Evolutionary conservation across 225 moss, liverwort and hornwort species (phyloP).

Genomic region (Straminergon stramineum): DNA sequence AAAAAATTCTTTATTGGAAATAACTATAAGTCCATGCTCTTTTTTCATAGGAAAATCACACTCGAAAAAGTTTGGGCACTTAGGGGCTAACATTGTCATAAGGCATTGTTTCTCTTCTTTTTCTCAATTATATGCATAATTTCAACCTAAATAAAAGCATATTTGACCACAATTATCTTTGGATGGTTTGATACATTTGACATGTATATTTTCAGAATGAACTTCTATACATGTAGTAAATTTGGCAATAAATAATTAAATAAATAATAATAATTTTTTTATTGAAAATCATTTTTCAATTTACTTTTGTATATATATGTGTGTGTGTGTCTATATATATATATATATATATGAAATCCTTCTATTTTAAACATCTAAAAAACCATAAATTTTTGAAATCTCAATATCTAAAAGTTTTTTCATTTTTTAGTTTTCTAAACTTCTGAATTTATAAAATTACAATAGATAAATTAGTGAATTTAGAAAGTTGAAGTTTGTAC

Average conservation of each 20-base stretch:
- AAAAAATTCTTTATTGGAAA: too few species aligned
- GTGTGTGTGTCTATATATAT: too few species aligned
- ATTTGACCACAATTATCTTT: not conserved
- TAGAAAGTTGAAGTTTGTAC: too few species aligned
- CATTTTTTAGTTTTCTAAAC: not conserved
- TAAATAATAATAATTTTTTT: not conserved
- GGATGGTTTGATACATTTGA: not conserved
- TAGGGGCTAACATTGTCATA: not conserved
- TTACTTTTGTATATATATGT: not conserved
- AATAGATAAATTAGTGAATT: not conserved
- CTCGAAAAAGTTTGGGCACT: too few species aligned
- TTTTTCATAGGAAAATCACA: too few species aligned
- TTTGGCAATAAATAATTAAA: not conserved
- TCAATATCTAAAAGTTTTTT: too few species aligned
- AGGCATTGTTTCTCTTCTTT: not conserved
- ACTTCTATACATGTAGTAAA: not conserved
- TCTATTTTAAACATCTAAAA: not conserved
- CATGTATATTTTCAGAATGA: not conserved
- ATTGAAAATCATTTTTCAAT: not conserved
- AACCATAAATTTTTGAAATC: too few species aligned
- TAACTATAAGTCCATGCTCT: too few species aligned
- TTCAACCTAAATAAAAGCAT: not conserved
- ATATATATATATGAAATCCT: not conserved
- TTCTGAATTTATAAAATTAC: too few species aligned
- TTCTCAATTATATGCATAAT: not conserved